These are phyloP conservation scores for Alternaria sp. DNA, from an alignment of 2,329 filamentous ascomycete species.

Conservation along the genomic window DNA sequence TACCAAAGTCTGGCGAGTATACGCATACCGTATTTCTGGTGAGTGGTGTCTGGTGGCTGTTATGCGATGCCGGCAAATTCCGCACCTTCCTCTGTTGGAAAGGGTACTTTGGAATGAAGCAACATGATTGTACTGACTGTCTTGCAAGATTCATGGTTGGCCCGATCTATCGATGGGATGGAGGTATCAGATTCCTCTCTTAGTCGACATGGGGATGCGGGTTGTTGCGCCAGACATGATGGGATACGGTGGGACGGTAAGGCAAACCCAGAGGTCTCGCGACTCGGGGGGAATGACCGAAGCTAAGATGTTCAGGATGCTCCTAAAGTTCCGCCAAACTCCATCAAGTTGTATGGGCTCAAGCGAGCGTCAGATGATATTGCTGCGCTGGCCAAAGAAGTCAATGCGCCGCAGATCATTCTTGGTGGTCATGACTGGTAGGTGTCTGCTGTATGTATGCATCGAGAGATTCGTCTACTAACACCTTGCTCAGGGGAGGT, in stretches of 20 bases:
- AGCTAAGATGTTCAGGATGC: constrained; percentile 43
- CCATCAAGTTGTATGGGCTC: constrained; percentile 68
- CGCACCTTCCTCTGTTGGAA: background rate
- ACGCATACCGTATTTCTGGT: constrained; percentile 63
- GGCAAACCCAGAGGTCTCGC: constrained; percentile 1
- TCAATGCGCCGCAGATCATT: constrained; percentile 67
- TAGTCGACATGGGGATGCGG: constrained; percentile 74
- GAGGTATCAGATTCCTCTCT: constrained; percentile 84
- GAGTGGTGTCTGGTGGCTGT: background rate
- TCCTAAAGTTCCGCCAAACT: constrained; percentile 64
- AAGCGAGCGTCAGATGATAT: constrained; percentile 77
- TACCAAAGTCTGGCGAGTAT: constrained; percentile 52
- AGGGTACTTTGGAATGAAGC: background rate
- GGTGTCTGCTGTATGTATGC: background rate
- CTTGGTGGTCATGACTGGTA: constrained; percentile 89
- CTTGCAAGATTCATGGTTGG: constrained; percentile 72
- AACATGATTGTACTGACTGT: background rate
- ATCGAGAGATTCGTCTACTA: background rate
- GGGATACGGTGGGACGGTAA: constrained; percentile 79
- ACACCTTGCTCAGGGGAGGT: constrained; percentile 66
- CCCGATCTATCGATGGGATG: constrained; percentile 85
- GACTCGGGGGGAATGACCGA: background rate
- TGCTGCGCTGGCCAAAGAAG: constrained; percentile 69
- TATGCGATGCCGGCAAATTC: constrained; percentile 3
- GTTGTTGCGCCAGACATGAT: constrained; percentile 87